Conservation (phyloP, 192 early-diverging fungal species). For the Coemansia pectinata region DNA sequence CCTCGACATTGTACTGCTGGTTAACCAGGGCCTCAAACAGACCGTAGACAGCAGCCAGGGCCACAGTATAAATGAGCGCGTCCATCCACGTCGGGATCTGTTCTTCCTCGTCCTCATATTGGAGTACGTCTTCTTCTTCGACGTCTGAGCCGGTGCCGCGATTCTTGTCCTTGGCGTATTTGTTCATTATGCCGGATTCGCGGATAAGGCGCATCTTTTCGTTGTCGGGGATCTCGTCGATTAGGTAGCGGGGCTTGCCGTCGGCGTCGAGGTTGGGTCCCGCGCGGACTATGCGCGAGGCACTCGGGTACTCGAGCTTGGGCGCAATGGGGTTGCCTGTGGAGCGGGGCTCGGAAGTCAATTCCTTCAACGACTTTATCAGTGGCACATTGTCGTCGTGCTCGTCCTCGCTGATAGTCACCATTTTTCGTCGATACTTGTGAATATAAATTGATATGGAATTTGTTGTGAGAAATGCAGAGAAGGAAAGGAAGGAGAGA, state of each 20-base stretch:
- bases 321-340: neutral
- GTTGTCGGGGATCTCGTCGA: constrained; percentile 54
- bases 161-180: constrained; percentile 31
- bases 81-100: constrained; percentile 41
- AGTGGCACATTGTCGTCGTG: constrained; percentile 36
- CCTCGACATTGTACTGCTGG: constrained; percentile 51
- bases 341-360: constrained; percentile 8
- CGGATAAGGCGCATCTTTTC: constrained; percentile 53
- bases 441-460: neutral
- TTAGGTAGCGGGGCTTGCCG: constrained; percentile 51
- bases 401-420: constrained; percentile 37
- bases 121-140: constrained; percentile 21
- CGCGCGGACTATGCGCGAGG: constrained; percentile 38
- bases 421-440: constrained; percentile 13
- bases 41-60: constrained; percentile 30
- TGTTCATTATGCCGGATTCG: constrained; percentile 46
- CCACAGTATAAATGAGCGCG: constrained; percentile 41
- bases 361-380: constrained; percentile 19
- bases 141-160: constrained; percentile 23
- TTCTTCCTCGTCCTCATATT: constrained; percentile 7
- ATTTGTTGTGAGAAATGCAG: neutral
- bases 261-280: constrained; percentile 40
- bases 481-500: neutral
- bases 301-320: constrained; percentile 43
- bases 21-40: constrained; percentile 53